Percentiles rank a stretch among this genome's conserved stretches.
Evolutionary conservation across 202 grass and related monocot species (phyloP).

Genomic region (Carex arenaria): DNA sequence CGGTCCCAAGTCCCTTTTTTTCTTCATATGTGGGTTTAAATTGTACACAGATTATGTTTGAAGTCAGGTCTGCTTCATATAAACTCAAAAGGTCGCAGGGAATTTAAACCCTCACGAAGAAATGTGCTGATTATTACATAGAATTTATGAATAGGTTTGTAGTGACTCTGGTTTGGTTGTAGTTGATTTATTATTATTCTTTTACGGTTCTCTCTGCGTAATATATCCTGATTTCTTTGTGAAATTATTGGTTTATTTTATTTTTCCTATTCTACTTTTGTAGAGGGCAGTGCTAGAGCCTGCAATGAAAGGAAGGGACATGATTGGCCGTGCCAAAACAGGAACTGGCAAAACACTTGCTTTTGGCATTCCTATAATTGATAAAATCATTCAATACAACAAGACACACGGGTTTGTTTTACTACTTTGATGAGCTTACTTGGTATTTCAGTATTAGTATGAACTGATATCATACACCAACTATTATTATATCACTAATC

Average conservation of each 20-base stretch:
- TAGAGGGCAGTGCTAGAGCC: constrained; percentile 91
- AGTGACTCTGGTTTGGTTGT: not conserved
- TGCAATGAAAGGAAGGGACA: constrained; percentile 88
- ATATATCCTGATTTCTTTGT: not conserved
- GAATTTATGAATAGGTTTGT: not conserved
- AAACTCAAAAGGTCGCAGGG: not conserved
- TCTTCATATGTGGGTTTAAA: not conserved
- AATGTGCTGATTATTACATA: not conserved
- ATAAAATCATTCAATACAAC: constrained; percentile 67
- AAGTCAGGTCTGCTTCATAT: not conserved
- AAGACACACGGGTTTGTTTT: constrained; percentile 71
- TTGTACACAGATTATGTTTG: not conserved
- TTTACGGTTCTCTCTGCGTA: not conserved
- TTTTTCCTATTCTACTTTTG: constrained; percentile 18
- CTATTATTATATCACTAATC: not conserved
- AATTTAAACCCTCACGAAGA: not conserved
- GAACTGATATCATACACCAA: not conserved
- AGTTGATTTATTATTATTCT: not conserved
- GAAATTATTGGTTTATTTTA: not conserved
- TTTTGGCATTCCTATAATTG: constrained; percentile 94
- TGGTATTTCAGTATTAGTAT: not conserved
- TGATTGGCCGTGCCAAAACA: constrained; percentile 91
- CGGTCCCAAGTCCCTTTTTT: not conserved
- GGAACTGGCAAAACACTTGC: constrained; percentile 91
- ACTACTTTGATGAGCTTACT: not conserved